Percentiles rank a stretch among this genome's conserved stretches.
Evolutionary conservation across 2,329 filamentous ascomycete species (phyloP).

Genomic region (Fusarium sp.): DNA sequence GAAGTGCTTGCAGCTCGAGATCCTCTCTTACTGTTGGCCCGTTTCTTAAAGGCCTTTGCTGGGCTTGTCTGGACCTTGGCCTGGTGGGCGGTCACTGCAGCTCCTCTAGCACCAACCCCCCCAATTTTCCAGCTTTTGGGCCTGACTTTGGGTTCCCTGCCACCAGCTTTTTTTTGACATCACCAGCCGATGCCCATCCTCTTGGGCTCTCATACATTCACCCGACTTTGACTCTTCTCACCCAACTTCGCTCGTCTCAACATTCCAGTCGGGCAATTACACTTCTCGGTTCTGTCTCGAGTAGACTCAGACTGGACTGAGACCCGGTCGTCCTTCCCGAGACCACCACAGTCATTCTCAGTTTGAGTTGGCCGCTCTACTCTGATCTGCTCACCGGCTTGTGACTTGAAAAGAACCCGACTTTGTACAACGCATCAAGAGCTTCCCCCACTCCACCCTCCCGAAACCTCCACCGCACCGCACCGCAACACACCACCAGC

Average conservation of each 20-base stretch:
- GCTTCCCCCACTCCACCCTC: slow-evolving; percentile 35
- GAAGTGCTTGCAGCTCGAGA: slow-evolving; percentile 24
- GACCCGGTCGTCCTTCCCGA: slow-evolving; percentile 29
- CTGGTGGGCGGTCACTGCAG: slow-evolving; percentile 32
- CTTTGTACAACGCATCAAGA: slow-evolving; percentile 38
- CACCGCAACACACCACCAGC: slow-evolving; percentile 47
- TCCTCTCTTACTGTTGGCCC: slow-evolving; percentile 28
- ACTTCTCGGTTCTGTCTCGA: slow-evolving; percentile 27
- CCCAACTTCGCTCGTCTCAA: slow-evolving; percentile 18
- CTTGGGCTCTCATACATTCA: slow-evolving; percentile 30
- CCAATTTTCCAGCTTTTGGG: slow-evolving; percentile 34
- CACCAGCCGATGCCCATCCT: slow-evolving; percentile 40
- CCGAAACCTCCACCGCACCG: slow-evolving; percentile 32
- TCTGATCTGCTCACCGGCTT: slow-evolving; percentile 8
- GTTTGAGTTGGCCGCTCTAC: slow-evolving; percentile 1
- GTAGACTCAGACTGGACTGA: slow-evolving; percentile 32
- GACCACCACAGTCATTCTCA: slow-evolving; percentile 17
- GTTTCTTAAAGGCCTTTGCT: slow-evolving; percentile 14
- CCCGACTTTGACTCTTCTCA: slow-evolving; percentile 13
- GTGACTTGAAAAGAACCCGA: slow-evolving; percentile 16
- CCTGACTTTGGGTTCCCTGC: slow-evolving; percentile 43
- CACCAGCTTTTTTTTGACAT: slow-evolving; percentile 49
- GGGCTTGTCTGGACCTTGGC: slow-evolving; percentile 25
- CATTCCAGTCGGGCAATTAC: slow-evolving; percentile 37
- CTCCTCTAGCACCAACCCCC: slow-evolving; percentile 32